phyloP scores from a whole-genome alignment of 129 eudicot species.

The Ambrosia trifida region DNA sequence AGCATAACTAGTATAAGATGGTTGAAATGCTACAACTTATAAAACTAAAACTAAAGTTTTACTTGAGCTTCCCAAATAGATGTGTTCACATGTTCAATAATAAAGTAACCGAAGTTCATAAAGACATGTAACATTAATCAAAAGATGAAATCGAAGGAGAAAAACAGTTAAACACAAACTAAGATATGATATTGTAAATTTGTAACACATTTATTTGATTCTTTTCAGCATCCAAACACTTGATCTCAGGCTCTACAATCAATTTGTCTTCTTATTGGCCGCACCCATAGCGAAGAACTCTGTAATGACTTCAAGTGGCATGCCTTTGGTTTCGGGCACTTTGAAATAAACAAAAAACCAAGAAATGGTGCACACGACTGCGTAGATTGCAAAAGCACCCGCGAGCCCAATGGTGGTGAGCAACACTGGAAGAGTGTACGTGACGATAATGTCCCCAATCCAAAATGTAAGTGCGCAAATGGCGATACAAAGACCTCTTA shows the following conservation, averaged over 20 bases:
- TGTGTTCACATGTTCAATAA: background rate
- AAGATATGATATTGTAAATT: background rate
- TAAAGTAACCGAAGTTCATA: conserved; percentile 1
- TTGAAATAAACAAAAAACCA: conserved; percentile 81
- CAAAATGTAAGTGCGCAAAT: conserved; percentile 84
- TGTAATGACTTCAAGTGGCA: conserved; percentile 99
- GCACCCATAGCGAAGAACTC: conserved; percentile 95
- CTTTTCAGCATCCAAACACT: conserved; percentile 18
- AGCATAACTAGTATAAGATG: no score
- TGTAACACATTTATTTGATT: conserved; percentile 27
- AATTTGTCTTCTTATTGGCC: conserved; percentile 41
- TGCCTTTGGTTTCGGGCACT: conserved; percentile 97
- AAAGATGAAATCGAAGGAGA: conserved; percentile 6
- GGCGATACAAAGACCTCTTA: conserved; percentile 92
- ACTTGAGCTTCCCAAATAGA: no score
- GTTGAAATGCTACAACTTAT: no score
- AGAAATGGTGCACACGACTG: conserved; percentile 64
- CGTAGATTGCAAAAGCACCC: conserved; percentile 84
- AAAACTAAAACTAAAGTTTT: no score
- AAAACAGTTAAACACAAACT: conserved; percentile 24
- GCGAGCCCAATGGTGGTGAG: conserved; percentile 79
- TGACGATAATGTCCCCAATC: conserved; percentile 81
- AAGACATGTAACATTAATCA: conserved; percentile 19
- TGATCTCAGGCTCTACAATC: conserved; percentile 11
- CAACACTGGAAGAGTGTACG: conserved; percentile 83